These are phyloP conservation scores for Rickenella mellea DNA, from an alignment of 768 basidiomycete genomes.

Conservation along the genomic window DNA sequence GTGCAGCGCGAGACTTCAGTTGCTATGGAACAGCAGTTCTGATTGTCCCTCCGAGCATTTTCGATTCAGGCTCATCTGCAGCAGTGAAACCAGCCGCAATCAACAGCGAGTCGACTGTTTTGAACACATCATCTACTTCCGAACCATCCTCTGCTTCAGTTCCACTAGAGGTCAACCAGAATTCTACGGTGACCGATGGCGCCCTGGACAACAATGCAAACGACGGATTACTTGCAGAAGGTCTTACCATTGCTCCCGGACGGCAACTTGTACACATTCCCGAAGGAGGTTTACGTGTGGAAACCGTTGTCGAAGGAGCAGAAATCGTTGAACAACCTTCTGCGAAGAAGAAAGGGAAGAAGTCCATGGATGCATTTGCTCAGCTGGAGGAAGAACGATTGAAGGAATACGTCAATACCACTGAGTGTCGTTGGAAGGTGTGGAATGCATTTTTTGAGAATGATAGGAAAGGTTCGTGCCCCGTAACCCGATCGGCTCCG, in stretches of 20 bases:
- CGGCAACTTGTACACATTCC: too few relatives aligned
- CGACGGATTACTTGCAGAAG: too few relatives aligned
- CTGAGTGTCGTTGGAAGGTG: constrained; percentile 4
- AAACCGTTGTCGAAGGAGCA: not conserved
- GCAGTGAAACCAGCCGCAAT: not conserved
- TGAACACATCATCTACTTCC: too few relatives aligned
- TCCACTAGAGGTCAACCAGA: too few relatives aligned
- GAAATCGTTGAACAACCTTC: not conserved
- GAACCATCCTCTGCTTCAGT: too few relatives aligned
- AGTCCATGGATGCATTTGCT: not conserved
- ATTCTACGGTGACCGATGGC: too few relatives aligned
- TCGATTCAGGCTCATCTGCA: not conserved
- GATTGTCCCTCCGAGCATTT: constrained; percentile 3
- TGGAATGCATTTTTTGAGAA: constrained; percentile 14
- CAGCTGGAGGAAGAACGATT: constrained; percentile 2
- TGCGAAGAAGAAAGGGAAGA: constrained; percentile 3
- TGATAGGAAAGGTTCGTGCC: constrained; percentile 8
- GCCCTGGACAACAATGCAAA: too few relatives aligned
- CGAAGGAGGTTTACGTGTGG: not conserved
- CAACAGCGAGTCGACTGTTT: not conserved
- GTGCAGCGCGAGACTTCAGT: constrained; percentile 11
- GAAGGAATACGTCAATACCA: not conserved
- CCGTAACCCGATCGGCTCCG: not conserved
- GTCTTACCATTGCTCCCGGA: too few relatives aligned
- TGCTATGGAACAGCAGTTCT: constrained; percentile 10